phyloP scores from a whole-genome alignment of 2,329 filamentous ascomycete genomes.

The Penicillium sp. region DNA sequence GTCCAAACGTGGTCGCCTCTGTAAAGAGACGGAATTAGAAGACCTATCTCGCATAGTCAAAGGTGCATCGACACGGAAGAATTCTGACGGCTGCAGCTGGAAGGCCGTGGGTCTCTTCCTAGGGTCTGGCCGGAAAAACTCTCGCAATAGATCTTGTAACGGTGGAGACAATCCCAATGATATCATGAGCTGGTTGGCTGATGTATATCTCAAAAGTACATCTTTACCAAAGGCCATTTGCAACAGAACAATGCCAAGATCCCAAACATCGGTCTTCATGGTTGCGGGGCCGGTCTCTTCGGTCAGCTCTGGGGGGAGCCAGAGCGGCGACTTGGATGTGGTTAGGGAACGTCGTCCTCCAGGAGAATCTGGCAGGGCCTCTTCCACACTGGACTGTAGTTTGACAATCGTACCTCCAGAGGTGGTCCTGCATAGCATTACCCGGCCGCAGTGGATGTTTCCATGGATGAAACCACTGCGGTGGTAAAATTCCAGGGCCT shows the following conservation, averaged over 20 bases:
- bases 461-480: constrained; percentile 82
- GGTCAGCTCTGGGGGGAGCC: constrained; percentile 78
- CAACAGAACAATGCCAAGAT: constrained; percentile 85
- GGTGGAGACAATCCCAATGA: constrained; percentile 73
- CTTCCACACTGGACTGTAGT: constrained; percentile 52
- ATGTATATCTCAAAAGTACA: constrained; percentile 75
- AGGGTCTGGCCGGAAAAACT: constrained; percentile 82
- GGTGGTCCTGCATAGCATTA: constrained; percentile 73
- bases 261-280: constrained; percentile 91
- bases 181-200: constrained; percentile 74
- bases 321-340: constrained; percentile 77
- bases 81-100: constrained; percentile 62
- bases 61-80: constrained; percentile 47
- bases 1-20: constrained; percentile 63
- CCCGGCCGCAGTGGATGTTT: constrained; percentile 77
- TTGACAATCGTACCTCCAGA: constrained; percentile 71
- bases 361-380: constrained; percentile 55
- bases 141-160: constrained; percentile 77
- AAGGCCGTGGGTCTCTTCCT: constrained; percentile 87
- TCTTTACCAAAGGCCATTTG: constrained; percentile 93
- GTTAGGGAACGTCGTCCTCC: constrained; percentile 37
- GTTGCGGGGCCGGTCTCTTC: constrained; percentile 59
- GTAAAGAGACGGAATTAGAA: constrained; percentile 48
- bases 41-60: constrained; percentile 44
- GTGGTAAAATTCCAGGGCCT: constrained; percentile 86